A percentile compares a stretch with the other conserved stretches of the same genome.
These are phyloP conservation scores for Eimeria maxima DNA, from an alignment of 169 alveolate genomes.

Conservation along the genomic window DNA sequence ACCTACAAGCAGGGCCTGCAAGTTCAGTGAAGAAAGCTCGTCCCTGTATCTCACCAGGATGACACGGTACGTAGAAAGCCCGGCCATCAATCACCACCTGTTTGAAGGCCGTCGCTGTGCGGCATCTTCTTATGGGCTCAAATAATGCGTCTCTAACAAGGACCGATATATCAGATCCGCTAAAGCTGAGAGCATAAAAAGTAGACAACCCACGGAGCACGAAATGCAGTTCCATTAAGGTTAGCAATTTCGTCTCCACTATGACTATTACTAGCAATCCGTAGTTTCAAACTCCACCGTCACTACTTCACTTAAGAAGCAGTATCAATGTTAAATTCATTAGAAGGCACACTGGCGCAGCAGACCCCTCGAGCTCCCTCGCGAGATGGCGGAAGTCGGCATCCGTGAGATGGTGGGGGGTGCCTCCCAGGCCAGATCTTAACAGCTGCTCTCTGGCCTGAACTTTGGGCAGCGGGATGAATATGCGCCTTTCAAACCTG, in stretches of 20 bases:
- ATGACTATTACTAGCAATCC: not conserved
- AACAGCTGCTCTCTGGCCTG: slow-evolving; percentile 91
- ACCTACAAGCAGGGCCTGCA: not conserved
- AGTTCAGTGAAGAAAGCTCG: not conserved
- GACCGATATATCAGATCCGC: slow-evolving; percentile 95
- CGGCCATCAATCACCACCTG: slow-evolving; percentile 87
- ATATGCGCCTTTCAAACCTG: slow-evolving; percentile 97
- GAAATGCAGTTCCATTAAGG: not conserved
- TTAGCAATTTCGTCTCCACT: no score
- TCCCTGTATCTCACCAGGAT: slow-evolving; percentile 85
- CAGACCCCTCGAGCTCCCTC: slow-evolving; percentile 84
- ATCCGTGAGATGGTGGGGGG: slow-evolving; percentile 90
- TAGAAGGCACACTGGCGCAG: not conserved
- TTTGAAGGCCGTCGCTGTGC: slow-evolving; percentile 92
- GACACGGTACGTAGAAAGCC: slow-evolving; percentile 89
- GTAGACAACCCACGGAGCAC: not conserved
- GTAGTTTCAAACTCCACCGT: not conserved
- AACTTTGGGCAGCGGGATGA: slow-evolving; percentile 99
- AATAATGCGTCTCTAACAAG: slow-evolving; percentile 95
- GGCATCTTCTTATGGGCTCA: slow-evolving; percentile 95
- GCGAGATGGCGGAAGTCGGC: slow-evolving; percentile 88
- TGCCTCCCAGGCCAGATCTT: slow-evolving; percentile 88
- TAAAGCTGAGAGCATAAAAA: slow-evolving; percentile 86
- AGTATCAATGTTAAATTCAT: not conserved
- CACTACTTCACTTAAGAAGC: not conserved